Evolutionary conservation across 2,329 filamentous ascomycete genomes (phyloP).

Genomic region (Sarocladiaceae sp.): DNA sequence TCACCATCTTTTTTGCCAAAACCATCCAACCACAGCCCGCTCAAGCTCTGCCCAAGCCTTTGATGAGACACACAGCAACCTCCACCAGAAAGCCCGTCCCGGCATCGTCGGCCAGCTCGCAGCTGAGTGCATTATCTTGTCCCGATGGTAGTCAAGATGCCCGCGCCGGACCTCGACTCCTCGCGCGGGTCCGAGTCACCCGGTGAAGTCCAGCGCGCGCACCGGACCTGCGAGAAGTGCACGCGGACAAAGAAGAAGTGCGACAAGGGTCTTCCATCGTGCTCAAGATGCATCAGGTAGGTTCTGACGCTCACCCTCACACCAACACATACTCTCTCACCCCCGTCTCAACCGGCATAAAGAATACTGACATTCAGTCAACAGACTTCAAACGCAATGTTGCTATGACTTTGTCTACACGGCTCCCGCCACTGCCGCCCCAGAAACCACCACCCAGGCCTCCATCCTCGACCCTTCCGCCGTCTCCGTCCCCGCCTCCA

Average conservation of each 20-base stretch:
- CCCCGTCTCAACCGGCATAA: no score
- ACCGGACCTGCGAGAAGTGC: slow-evolving; percentile 31
- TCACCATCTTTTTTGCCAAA: no score
- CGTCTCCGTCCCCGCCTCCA: slow-evolving; percentile 27
- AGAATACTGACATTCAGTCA: slow-evolving; percentile 4
- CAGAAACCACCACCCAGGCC: slow-evolving; percentile 18
- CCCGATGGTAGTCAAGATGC: no score
- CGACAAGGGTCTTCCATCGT: slow-evolving; percentile 29
- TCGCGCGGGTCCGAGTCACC: slow-evolving; percentile 23
- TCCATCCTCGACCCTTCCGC: slow-evolving; percentile 15
- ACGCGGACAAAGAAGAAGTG: slow-evolving; percentile 32
- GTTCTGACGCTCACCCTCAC: not conserved
- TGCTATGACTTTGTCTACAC: slow-evolving; percentile 31
- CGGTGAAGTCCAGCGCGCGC: slow-evolving; percentile 23
- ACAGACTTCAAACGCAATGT: slow-evolving; percentile 18
- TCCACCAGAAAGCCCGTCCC: no score
- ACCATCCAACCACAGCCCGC: no score
- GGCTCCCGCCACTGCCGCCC: slow-evolving; percentile 25
- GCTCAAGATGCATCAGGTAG: slow-evolving; percentile 28
- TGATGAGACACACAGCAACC: no score
- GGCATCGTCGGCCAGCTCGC: no score
- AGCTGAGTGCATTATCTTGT: no score
- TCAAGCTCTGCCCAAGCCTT: no score
- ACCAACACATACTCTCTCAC: not conserved
- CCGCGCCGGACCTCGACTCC: slow-evolving; percentile 12